Evolutionary conservation across 1,284 basidiomycete species (phyloP), one percentile per base, ranked within the genome.

Genomic region (Ceratobasidium sp.): DNA sequence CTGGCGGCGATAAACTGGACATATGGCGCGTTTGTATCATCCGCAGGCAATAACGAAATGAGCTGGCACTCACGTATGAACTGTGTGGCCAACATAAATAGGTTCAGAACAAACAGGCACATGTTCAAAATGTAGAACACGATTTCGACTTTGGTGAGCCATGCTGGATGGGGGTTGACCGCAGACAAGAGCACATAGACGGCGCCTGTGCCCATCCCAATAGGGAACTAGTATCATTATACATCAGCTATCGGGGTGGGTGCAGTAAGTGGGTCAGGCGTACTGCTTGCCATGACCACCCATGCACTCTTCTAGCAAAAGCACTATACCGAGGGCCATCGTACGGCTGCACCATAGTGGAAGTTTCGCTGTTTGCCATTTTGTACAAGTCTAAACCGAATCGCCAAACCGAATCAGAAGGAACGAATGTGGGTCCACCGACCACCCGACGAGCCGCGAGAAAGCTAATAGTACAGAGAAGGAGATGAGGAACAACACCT

Each of bases 121-220:
- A 76, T 59, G 62, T 78, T 77, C 19, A 76, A 46, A 17, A 79
- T 40, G 65, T 78, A 78, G 43, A 79, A 59, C 32, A 68, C 19
- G 32, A 78, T 65, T 43, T 70, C 76, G 34, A 79, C 34, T 17
- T 68, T 52, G 57, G 75, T 77, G 67, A 74, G 77, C 77, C 44
- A 78, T 17, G 34, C 61, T 15, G 73, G 78, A 54, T 77, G 71
- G 40, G 46, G 62, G 19, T 56, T 64, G 49, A 51, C 71, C 2
- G 54, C 52, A 34, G 69, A 70, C 43, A 77, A 64, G 51, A 69
- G 69, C 13, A 79, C 59, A 22, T 66, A 77, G 37, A 77, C 77
- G 22, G 77, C 77, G n/a, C 57, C 76, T 17, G 77, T 71, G 40
- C 67, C 67, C 76, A 76, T 73, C 68, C 76, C 51, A 17, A 76